These are phyloP conservation scores for Phytopythium litorale DNA, from an alignment of 352 stramenopile species.

Conservation along the genomic window DNA sequence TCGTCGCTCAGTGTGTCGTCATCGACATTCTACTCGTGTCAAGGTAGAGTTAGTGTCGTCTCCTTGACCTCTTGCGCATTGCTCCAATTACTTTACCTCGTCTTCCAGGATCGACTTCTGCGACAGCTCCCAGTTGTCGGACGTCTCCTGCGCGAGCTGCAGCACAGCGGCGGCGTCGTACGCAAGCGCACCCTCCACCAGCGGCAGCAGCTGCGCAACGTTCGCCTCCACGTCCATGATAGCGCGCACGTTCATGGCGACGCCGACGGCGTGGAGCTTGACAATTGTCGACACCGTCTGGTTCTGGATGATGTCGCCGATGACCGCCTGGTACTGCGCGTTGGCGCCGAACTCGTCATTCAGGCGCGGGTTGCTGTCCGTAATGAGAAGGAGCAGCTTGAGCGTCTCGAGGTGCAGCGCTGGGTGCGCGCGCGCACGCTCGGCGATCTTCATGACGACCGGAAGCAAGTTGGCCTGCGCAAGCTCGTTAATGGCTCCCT, in stretches of 20 bases:
- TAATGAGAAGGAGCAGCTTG: conserved; percentile 78
- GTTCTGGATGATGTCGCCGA: conserved; percentile 67
- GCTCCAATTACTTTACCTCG: conserved; percentile 12
- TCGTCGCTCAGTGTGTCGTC: conserved; percentile 58
- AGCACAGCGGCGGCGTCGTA: conserved; percentile 77
- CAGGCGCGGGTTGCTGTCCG: conserved; percentile 74
- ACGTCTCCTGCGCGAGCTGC: conserved; percentile 65
- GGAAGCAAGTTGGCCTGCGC: conserved; percentile 70
- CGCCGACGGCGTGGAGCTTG: conserved; percentile 59
- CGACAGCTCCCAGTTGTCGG: conserved; percentile 52
- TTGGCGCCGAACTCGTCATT: conserved; percentile 64
- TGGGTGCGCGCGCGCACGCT: conserved; percentile 39
- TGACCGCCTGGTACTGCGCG: conserved; percentile 57
- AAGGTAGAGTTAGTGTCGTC: neutral
- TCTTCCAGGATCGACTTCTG: conserved; percentile 62
- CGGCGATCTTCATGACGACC: conserved; percentile 70
- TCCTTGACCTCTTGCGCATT: too few species aligned
- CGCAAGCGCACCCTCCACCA: conserved; percentile 68
- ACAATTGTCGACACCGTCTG: conserved; percentile 39
- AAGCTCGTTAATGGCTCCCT: conserved; percentile 76
- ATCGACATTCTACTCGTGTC: conserved; percentile 53
- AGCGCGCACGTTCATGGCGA: conserved; percentile 73
- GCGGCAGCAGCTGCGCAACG: conserved; percentile 58
- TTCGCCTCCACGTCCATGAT: conserved; percentile 77
- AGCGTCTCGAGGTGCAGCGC: conserved; percentile 75